Base-by-base conservation (phyloP, 2,329 filamentous ascomycete genomes). In the Alternaria novae-zelandiae region DNA sequence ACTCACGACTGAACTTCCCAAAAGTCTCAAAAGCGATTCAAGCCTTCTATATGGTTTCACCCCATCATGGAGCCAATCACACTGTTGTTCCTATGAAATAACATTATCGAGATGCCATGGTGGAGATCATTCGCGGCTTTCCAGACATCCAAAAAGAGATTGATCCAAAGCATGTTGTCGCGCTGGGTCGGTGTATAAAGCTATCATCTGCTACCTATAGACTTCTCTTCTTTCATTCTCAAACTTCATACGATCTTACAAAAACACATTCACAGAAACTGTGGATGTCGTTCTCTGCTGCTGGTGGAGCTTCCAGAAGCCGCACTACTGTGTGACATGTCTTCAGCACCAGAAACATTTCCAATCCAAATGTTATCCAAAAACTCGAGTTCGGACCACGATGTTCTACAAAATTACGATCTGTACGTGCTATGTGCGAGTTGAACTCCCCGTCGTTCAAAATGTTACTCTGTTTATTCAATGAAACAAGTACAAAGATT, bases 401-500 rank as follows among this genome's bases (percentile, higher is more conserved):
- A 13, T 30, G 28, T 30, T 2, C 28, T 30, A 30, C 28, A 5
- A 30, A 30, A 13, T 2, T 30, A 30, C 28, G 28, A 2, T 30
- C 28, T 30, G 2, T 30, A 30, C 28, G 30, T 15, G 1, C 12
- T 12, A 32, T 36, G 30, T 36, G 30, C 13, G 30, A 36, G 13
- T 3, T 36, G 30, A 5, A n/a, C 30, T n/a, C 13, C 13, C 4
- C 13, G 13, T 15, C 13, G 13, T 36, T 36, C 13, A 32, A 32
- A 30, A 30, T 12, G 11, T 12, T 5, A 12, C 4, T 0, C 1
- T 0, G 5, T 30, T 5, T 1, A 12, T 11, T 1, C 26, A 2
- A 30, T 30, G 28, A 30, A 5, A 12, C 4, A 30, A 30, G 28
- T 30, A 30, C 28, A 2, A 6, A 5, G 28, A 13, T 30, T 30